Evolutionary conservation across 1,284 basidiomycete genomes (phyloP).

Genomic region (Phaffia rhodozyma): DNA sequence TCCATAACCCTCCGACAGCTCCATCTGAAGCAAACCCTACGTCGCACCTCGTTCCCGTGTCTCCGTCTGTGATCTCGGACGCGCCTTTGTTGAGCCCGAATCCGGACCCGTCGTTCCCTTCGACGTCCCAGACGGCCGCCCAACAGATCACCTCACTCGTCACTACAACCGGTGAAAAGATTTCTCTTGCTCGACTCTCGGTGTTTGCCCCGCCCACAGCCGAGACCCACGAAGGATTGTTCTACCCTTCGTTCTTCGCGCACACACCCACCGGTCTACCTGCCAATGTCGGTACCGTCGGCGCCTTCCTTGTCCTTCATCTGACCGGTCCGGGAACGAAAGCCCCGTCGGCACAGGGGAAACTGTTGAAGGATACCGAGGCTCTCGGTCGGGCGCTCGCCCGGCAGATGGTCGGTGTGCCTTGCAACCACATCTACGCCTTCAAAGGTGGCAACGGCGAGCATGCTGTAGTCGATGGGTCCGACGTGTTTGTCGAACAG

Average conservation of each 20-base stretch:
- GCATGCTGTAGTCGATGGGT: slow-evolving; percentile 1
- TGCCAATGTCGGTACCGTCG: slow-evolving; percentile 7
- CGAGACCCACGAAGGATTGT: slow-evolving; percentile 13
- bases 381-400: slow-evolving; percentile 11
- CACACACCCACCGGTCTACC: slow-evolving; percentile 12
- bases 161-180: slow-evolving; percentile 18
- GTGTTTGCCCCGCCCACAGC: slow-evolving; percentile 15
- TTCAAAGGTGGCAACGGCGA: slow-evolving; percentile 13
- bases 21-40: not conserved
- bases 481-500: slow-evolving; percentile 15
- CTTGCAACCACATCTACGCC: slow-evolving; percentile 7
- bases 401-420: slow-evolving; percentile 16
- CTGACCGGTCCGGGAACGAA: slow-evolving; percentile 10
- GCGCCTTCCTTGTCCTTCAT: slow-evolving; percentile 15
- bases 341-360: not conserved
- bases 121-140: not conserved
- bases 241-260: slow-evolving; percentile 18
- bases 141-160: slow-evolving; percentile 17
- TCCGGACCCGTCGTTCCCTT: not conserved
- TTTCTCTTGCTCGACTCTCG: slow-evolving; percentile 11
- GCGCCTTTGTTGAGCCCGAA: slow-evolving; percentile 10
- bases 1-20: slow-evolving; percentile 9
- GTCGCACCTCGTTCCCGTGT: slow-evolving; percentile 9
- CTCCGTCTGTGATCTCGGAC: not conserved
- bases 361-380: slow-evolving; percentile 13